A percentile compares a stretch with the other conserved stretches of the same genome.
phyloP scores from a whole-genome alignment of 441 rosid genomes.

The Omphalea diandra region DNA sequence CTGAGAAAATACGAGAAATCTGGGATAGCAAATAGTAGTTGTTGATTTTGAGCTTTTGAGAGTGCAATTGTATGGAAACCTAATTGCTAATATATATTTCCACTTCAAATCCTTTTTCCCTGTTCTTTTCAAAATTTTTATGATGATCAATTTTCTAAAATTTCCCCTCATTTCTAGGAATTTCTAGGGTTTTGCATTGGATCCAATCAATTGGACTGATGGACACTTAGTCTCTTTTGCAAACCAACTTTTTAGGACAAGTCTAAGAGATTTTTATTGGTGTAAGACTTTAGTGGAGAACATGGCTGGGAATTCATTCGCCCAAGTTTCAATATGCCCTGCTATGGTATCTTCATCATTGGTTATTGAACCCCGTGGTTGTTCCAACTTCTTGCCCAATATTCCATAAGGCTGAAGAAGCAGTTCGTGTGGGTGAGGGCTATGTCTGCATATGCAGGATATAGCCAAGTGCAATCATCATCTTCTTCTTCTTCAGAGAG shows the following conservation, averaged over 20 bases:
- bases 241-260: constrained; percentile 10
- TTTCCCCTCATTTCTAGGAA: not conserved
- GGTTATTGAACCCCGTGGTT: constrained; percentile 35
- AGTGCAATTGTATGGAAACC: too few species aligned
- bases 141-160: not conserved
- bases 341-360: constrained; percentile 42
- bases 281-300: constrained; percentile 6
- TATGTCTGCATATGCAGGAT: constrained; percentile 49
- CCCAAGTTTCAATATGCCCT: constrained; percentile 51
- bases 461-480: constrained; percentile 45
- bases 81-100: not conserved
- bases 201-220: constrained; percentile 1
- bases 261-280: not conserved
- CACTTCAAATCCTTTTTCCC: not conserved
- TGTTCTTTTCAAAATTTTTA: not conserved
- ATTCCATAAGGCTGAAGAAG: constrained; percentile 50
- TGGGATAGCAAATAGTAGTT: not conserved
- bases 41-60: not conserved
- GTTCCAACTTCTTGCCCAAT: constrained; percentile 49
- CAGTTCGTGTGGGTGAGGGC: constrained; percentile 41
- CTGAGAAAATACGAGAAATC: not conserved
- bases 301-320: constrained; percentile 57
- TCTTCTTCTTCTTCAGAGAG: constrained; percentile 46
- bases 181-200: constrained; percentile 7
- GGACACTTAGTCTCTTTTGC: not conserved